These are phyloP conservation scores for Aureobasidium sp. DNA, from an alignment of 2,329 filamentous ascomycete species.

Conservation along the genomic window DNA sequence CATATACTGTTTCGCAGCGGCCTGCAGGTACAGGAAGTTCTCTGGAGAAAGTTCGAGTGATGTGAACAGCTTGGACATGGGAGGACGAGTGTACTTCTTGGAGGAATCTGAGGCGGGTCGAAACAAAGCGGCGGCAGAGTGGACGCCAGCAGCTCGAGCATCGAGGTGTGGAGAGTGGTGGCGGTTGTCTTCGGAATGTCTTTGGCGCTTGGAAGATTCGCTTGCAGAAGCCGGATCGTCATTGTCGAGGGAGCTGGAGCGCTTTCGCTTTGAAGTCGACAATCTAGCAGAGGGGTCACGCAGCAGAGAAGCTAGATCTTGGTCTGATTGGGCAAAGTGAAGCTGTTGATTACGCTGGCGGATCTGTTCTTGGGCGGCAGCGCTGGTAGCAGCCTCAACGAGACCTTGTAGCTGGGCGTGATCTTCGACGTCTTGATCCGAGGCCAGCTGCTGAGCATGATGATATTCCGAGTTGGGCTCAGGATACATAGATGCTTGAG, in stretches of 20 bases:
- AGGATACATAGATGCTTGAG: conserved; percentile 12
- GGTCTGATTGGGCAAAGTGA: neutral
- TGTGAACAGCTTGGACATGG: conserved; percentile 49
- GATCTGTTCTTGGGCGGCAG: conserved; percentile 16
- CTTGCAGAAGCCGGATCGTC: neutral
- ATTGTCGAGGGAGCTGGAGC: neutral
- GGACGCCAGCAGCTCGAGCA: conserved; percentile 41
- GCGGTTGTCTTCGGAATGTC: neutral
- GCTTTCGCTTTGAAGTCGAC: neutral
- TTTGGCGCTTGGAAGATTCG: conserved; percentile 8
- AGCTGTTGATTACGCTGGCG: neutral
- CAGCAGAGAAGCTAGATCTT: conserved; percentile 6
- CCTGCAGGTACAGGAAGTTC: conserved; percentile 47
- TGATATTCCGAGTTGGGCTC: conserved; percentile 12
- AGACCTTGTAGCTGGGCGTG: conserved; percentile 14
- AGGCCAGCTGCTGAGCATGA: conserved; percentile 8
- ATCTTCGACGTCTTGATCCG: conserved; percentile 7
- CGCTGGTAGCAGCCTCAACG: conserved; percentile 14
- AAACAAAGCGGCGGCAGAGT: conserved; percentile 32
- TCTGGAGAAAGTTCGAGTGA: conserved; percentile 49
- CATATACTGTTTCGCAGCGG: conserved; percentile 50
- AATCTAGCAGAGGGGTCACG: neutral
- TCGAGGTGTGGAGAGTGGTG: conserved; percentile 21
- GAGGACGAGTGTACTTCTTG: conserved; percentile 50
- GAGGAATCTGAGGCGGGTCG: conserved; percentile 34